Evolutionary conservation across 2,329 filamentous ascomycete genomes (phyloP), one percentile per base, ranked within the genome.

Genomic region (Phialemonium atrogriseum): DNA sequence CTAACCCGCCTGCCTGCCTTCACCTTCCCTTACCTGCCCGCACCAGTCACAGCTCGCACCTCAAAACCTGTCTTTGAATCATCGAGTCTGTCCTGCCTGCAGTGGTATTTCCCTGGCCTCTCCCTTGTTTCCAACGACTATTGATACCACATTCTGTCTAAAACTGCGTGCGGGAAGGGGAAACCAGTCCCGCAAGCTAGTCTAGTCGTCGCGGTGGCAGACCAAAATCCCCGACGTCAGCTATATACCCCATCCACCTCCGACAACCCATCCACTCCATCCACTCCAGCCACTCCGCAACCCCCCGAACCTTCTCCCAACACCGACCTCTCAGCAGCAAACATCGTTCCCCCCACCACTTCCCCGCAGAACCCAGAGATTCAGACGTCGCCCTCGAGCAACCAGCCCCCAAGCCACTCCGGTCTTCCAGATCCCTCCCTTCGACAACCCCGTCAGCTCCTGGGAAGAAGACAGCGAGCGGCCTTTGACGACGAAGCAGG

Each of bases 151-250:
- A 6, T 17, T 12, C n/a, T 14, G 28, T 30, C 19, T 17, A n/a
- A n/a, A n/a, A 28, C n/a, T 21, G 30, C 27, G 40, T 40, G 45
- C 40, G 40, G 44, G 43, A 42, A 41, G 43, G 28, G 36, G 33
- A 32, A 29, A 30, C 32, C 42, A 40, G 37, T 45, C 46, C 60
- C 61, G 69, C 65, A 62, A 63, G 61, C 48, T 46, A 59, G 49
- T 58, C 37, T 26, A 40, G 62, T 76, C n/a, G n/a, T n/a, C 77
- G 79, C 77, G 70, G 80, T 84, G 80, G 80, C 80, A 71, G 71
- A 81, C 74, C 71, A 76, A 66, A 65, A 52, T 55, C 64, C 71
- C 60, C 64, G 61, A 55, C 58, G 62, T 39, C 44, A 48, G 56
- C 56, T 49, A 58, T 57, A 61, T 59, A 64, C 73, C 70, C 72